Evolutionary conservation across 2,329 filamentous ascomycete species (phyloP), one percentile per base, ranked within the genome.

Genomic region (Orbilia oligospora): DNA sequence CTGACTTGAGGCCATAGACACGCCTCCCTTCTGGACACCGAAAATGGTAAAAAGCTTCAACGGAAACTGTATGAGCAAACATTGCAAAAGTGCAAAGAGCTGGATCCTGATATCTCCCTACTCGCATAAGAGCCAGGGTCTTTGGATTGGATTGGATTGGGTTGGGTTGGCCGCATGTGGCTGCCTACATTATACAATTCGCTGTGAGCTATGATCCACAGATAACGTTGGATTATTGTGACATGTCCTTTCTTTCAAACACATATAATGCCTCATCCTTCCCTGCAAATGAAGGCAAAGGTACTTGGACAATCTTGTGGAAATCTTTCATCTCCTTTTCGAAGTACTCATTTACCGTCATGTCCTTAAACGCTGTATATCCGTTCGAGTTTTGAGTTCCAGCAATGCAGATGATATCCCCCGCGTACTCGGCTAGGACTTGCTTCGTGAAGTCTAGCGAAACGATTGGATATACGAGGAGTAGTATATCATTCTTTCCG

Each of bases 241-340:
- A 44, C 56, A 61, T 9, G n/a, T 85, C 82, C 16, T 86, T 86
- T 68, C 87, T 83, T 81, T 88, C 86, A 80, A 91, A 93, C 20
- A 92, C 87, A 84, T 90, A 93, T 70, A 93, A 82, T 0, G 90
- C 91, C 84, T 94, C 91, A 81, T 94, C 92, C 83, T 93, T 93
- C 30, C 90, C 91, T 1, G 91, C 89, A 84, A 93, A 93, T 83
- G 90, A 92, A 22, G 91, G 91, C 82, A 94, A 83, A 3, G 91
- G 87, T 79, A 93, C 86, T 85, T 91, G 90, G 14, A 89, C 86
- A 1, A 88, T 86, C 83, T 88, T 88, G 63, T 87, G 86, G 88
- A 90, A 93, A 0, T 85, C 86, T 27, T 82, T 83, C 81, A 89
- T 87, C 82, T 91, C 88, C 58, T 83, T 85, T 76, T 84, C 87